Evolutionary conservation across 2,329 filamentous ascomycete genomes (phyloP), one percentile per base, ranked within the genome.

Genomic region (Ophiostoma piceae): DNA sequence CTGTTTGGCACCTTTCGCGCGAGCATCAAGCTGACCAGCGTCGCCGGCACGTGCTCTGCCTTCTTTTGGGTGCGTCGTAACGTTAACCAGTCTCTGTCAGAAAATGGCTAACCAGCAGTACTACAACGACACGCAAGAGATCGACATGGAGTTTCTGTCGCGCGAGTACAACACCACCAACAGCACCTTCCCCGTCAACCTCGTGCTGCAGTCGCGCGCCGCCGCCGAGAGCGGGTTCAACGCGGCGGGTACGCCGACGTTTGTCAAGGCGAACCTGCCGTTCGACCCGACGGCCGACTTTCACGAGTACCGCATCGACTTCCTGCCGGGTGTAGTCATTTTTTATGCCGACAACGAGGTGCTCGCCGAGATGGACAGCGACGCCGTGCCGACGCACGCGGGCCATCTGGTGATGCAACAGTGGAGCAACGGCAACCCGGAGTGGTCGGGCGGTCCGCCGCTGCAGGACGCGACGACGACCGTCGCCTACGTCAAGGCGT

Each of bases 251-350:
- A 90, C 89, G 1, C 80, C 82, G 2, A 85, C 83, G 68, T 92
- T 87, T 77, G 76, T 83, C 69, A 80, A 84, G 54, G 80, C 85
- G 39, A 80, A 85, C 67, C 82, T 94, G 1, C 82, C 85, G 0
- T 94, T 93, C 78, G 81, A 89, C 72, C 89, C 91, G 0, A 86
- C 87, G 0, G 76, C 78, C 0, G 84, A 77, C 57, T 92, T 90
- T 75, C 90, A 94, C 78, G 91, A 94, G 79, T 93, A 93, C 76
- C 89, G 91, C 51, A 90, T 94, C 77, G 91, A 94, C 78, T 93
- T 90, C 80, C 77, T 88, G 19, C 83, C 85, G 0, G 82, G 81
- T 0, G 80, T 80, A 0, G 88, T 94, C 9, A 77, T 84, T 12
- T 94, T 92, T 78, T 92, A 88, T 76, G 88, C 87, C 1, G 90